Conservation (phyloP, 1,284 basidiomycete species). For the Lentinula novae-zelandiae region DNA sequence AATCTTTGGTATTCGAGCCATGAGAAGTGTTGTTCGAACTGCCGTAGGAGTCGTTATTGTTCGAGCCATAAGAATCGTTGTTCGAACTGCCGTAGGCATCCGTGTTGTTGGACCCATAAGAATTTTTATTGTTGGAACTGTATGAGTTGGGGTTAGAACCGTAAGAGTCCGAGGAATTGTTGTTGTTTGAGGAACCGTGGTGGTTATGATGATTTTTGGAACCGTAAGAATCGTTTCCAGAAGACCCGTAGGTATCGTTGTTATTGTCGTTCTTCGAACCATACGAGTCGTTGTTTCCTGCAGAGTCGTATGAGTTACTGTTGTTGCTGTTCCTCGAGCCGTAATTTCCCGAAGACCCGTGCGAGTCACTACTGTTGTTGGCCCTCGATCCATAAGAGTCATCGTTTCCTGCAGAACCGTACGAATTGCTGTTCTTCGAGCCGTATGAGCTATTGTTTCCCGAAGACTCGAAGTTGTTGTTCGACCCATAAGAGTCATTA, state of each 20-base stretch:
- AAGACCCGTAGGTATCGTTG: constrained; percentile 18
- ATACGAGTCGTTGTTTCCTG: constrained; percentile 18
- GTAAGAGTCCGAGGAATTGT: constrained; percentile 14
- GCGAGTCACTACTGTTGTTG: constrained; percentile 8
- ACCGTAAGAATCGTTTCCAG: constrained; percentile 16
- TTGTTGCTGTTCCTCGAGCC: background rate
- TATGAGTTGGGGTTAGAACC: constrained; percentile 13
- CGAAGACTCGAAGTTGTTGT: constrained; percentile 18
- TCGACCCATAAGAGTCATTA: constrained; percentile 16
- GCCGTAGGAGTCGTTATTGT: background rate
- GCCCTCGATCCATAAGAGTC: constrained; percentile 9
- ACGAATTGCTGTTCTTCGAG: constrained; percentile 19
- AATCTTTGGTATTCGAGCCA: background rate
- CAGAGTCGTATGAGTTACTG: constrained; percentile 8
- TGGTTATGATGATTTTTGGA: constrained; percentile 12
- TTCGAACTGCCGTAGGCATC: constrained; percentile 2
- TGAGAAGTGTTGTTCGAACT: constrained; percentile 1
- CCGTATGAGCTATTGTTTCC: constrained; percentile 18
- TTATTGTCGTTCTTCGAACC: constrained; percentile 9
- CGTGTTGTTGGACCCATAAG: constrained; percentile 11
- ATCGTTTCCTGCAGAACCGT: constrained; percentile 14
- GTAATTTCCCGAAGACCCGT: background rate
- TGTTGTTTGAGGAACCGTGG: constrained; percentile 12
- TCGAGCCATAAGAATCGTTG: constrained; percentile 18
- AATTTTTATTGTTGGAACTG: background rate